These are phyloP conservation scores for Puya raimondii DNA, from an alignment of 176 grass and related monocot genomes.

Conservation along the genomic window DNA sequence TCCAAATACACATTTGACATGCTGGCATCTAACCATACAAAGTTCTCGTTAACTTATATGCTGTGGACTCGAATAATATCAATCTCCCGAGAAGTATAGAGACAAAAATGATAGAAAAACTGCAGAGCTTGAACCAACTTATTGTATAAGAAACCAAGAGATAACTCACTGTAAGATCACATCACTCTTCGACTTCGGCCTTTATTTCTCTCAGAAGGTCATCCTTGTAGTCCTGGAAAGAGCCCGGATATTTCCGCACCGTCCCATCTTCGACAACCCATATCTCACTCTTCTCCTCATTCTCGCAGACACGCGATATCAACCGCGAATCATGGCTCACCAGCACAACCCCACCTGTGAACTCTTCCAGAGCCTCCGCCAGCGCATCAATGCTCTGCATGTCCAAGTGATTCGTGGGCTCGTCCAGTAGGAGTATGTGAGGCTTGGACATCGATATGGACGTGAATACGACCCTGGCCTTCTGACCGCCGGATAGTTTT, in stretches of 20 bases:
- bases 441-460: slow-evolving; percentile 95
- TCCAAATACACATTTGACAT: neutral
- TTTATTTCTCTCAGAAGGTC: slow-evolving; percentile 87
- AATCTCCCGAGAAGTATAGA: neutral
- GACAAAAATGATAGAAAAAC: neutral
- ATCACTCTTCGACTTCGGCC: slow-evolving; percentile 72
- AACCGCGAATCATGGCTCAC: slow-evolving; percentile 86
- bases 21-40: neutral
- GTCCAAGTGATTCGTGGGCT: slow-evolving; percentile 97
- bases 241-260: slow-evolving; percentile 60
- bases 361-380: slow-evolving; percentile 83
- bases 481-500: slow-evolving; percentile 92
- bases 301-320: slow-evolving; percentile 84
- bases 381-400: slow-evolving; percentile 98
- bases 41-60: neutral
- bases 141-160: slow-evolving; percentile 31
- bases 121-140: neutral
- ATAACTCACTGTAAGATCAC: slow-evolving; percentile 24
- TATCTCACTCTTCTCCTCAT: slow-evolving; percentile 83
- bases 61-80: neutral
- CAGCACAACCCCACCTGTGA: slow-evolving; percentile 87
- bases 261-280: slow-evolving; percentile 96
- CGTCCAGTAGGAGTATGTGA: slow-evolving; percentile 86
- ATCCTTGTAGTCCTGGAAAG: slow-evolving; percentile 95
- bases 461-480: slow-evolving; percentile 86